Base-by-base conservation (phyloP, 2,329 filamentous ascomycete species). In the Herpotrichia juniperi region DNA sequence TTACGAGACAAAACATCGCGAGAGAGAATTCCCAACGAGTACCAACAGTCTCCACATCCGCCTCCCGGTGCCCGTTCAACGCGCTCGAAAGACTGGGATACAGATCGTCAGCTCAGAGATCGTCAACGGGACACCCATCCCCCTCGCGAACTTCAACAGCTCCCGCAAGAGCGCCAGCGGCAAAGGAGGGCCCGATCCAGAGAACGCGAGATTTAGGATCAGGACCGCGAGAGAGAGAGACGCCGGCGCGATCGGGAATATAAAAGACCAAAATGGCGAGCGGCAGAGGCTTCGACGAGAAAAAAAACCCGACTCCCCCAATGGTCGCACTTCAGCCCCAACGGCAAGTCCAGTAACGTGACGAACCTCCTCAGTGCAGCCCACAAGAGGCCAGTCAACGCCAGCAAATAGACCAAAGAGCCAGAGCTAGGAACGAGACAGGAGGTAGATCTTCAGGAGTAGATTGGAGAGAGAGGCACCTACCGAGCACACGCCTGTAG, bases 31-130 rank as follows among this genome's bases (percentile, higher is more conserved):
- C 34, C 22, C 31, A 42, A 22, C 24, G 39, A 43, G 21, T 37
- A 31, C 39, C 11, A 45, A 24, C 42, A n/a, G 24, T n/a, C 8
- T 32, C 44, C 32, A 34, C 47, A 26, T 16, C 45, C 19, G 17
- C 22, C 16, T 39, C 42, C 19, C 22, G 45, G 46, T 50, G 53
- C 25, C 50, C 42, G 19, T 55, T 55, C 42, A 51, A 37, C 30
- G 48, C 55, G 21, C 43, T 47, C 26, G 47, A 46, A 17, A 44
- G 25, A 52, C 21, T 53, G 48, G 47, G 45, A 28, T 31, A 40
- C 14, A 46, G 51, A 48, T 49, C 50, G 12, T 48, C 45, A 32
- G 22, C 14, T 10, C n/a, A 47, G 30, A 30, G 53, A 46, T 19
- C 49, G 24, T 11, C 22, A 39, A 24, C 46, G 16, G 28, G 21